Conservation (phyloP, 345 rosid species). For the Trapa incisa region DNA sequence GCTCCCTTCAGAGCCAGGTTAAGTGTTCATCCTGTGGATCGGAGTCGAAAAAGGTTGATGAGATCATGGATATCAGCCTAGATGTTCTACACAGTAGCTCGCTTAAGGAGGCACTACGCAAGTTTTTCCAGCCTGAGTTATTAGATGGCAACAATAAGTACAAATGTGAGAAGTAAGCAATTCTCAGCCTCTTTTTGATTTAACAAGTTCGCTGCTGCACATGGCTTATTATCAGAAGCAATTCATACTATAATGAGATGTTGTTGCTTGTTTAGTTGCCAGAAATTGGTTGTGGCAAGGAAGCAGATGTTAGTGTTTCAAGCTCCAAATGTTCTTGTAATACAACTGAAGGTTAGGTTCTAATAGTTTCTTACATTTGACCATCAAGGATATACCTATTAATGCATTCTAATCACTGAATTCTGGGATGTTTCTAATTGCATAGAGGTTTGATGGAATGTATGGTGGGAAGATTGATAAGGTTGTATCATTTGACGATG, state of each 20-base stretch:
- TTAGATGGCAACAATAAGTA: conserved; percentile 94
- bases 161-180: conserved; percentile 65
- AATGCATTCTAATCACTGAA: not conserved
- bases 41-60: conserved; percentile 90
- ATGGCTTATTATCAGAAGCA: not conserved
- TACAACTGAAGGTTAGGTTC: conserved; percentile 72
- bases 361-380: not conserved
- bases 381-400: not conserved
- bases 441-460: conserved; percentile 84
- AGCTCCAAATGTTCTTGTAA: conserved; percentile 86
- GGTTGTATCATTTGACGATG: conserved; percentile 61
- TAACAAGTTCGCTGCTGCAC: not conserved
- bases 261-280: conserved; percentile 55
- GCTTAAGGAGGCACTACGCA: conserved; percentile 65
- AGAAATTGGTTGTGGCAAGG: conserved; percentile 88
- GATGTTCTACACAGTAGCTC: conserved; percentile 62
- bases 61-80: conserved; percentile 94
- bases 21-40: conserved; percentile 76
- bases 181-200: not conserved
- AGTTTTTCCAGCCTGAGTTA: conserved; percentile 80
- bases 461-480: conserved; percentile 83
- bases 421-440: conserved; percentile 9
- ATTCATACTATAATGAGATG: not conserved
- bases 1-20: conserved; percentile 91
- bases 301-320: conserved; percentile 88